Evolutionary conservation across 192 early-diverging fungal genomes (phyloP), one percentile per base, ranked within the genome.

Genomic region (Oehlia diaphana): DNA sequence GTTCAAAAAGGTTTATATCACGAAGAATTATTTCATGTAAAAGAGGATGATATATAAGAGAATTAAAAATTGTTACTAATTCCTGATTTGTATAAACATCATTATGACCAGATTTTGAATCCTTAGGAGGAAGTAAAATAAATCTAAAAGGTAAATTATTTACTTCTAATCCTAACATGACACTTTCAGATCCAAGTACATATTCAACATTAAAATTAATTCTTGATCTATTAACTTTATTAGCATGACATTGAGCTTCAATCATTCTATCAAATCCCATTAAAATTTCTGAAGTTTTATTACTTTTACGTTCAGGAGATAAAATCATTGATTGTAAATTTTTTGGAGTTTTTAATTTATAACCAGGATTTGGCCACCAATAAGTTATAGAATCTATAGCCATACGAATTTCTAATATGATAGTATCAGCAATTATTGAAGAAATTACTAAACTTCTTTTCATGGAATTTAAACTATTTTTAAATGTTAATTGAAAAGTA

Each of bases 211-310:
- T 37, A n/a, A 37, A 76, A 33, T 37, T 14, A 39, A 76, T 76
- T 39, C 74, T 50, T 63, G 47, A 21, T 61, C 16, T 50, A 63
- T 44, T 7, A 8, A 63, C 47, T 19, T 19, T 35, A 63, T 63
- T 33, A 12, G 61, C 74, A 42, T 76, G 53, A 42, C 74, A 76
- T 76, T 76, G 74, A 39, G 74, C 74, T 63, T 76, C 74, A n/a
- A 76, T 61, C 58, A 76, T 76, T 76, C 74, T 50, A 19, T 76
- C 28, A 13, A 76, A n/a, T 63, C 74, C 74, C 39, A 42, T 8
- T 26, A 19, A 21, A 9, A 1, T 26, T 12, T 64, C 10, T 13
- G 23, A 44, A 26, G 37, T 16, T 9, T 53, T 73, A 49, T 58
- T 16, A 28, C 3, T 2, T 4, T 66, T 53, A 62, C 7, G 39